A percentile compares a stretch with the other conserved stretches of the same genome.
phyloP scores from a whole-genome alignment of 2,329 filamentous ascomycete genomes.

The Trichoderma hamatum region DNA sequence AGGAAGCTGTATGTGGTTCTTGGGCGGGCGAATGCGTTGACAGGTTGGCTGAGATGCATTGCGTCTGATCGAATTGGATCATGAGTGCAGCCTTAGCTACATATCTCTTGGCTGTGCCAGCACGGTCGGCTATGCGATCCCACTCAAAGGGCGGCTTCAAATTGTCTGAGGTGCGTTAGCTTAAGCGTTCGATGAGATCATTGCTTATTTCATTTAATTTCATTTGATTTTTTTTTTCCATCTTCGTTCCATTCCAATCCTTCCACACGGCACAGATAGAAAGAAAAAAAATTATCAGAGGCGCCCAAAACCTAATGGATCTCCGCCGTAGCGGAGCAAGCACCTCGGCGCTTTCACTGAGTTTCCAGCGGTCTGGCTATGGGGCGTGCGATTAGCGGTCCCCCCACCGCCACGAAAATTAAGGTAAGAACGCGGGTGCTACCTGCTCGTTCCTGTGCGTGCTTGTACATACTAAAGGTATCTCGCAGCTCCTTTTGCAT shows the following conservation, averaged over 20 bases:
- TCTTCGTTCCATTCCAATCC: background rate
- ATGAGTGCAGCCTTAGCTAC: background rate
- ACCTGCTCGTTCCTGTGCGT: background rate
- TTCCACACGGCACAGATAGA: background rate
- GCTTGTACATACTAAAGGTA: background rate
- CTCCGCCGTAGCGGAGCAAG: conserved; percentile 3
- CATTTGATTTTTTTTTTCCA: background rate
- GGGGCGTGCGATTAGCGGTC: conserved; percentile 8
- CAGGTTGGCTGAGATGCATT: background rate
- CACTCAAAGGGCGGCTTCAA: background rate
- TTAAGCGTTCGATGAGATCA: conserved; percentile 18
- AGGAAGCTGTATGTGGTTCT: conserved; percentile 9
- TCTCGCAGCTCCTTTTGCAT: background rate
- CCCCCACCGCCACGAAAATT: conserved; percentile 1
- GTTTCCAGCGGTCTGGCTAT: conserved; percentile 28
- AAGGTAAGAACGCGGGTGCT: conserved; percentile 9
- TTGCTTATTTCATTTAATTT: background rate
- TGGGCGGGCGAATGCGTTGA: background rate
- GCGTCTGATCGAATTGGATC: conserved; percentile 3
- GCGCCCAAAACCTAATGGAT: conserved; percentile 2
- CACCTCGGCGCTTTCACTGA: conserved; percentile 6
- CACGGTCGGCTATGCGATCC: background rate
- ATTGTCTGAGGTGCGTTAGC: background rate
- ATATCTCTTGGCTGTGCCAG: background rate
- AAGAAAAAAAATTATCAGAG: conserved; percentile 14